Conservation (phyloP, 106 monocot species). For the Acorus gramineus region DNA sequence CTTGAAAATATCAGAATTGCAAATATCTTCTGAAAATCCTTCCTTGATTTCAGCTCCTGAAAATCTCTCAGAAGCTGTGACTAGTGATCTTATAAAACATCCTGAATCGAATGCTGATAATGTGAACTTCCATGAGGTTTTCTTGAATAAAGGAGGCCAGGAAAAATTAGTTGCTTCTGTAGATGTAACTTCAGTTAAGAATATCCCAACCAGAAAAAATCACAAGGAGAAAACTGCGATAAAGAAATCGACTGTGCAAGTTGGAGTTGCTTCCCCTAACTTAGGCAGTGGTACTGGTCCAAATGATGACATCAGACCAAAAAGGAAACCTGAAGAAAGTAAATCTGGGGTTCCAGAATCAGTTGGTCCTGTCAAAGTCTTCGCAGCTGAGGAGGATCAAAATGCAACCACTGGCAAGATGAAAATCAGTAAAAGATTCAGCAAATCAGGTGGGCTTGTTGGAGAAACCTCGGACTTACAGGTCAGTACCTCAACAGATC, state of each 20-base stretch:
- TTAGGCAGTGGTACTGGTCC: background rate
- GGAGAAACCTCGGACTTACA: too few species aligned
- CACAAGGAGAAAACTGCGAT: conserved; percentile 16
- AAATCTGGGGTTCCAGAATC: conserved; percentile 6
- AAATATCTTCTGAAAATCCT: background rate
- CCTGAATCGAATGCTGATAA: conserved; percentile 7
- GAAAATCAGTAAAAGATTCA: background rate
- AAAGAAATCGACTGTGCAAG: conserved; percentile 12
- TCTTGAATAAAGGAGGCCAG: conserved; percentile 3
- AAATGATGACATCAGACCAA: conserved; percentile 1
- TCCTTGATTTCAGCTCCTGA: background rate
- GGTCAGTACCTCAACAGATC: too few species aligned
- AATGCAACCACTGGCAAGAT: conserved; percentile 2
- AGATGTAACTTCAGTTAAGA: background rate
- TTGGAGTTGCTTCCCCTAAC: background rate
- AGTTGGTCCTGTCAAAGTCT: background rate
- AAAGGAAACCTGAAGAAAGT: conserved; percentile 5
- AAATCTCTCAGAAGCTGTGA: conserved; percentile 2
- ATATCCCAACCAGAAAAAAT: conserved; percentile 9
- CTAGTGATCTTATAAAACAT: conserved; percentile 4
- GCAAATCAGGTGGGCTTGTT: too few species aligned
- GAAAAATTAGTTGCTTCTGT: background rate
- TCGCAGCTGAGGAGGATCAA: conserved; percentile 2
- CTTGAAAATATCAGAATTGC: background rate
- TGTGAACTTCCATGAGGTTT: conserved; percentile 18